Evolutionary conservation across 116 monocot species (phyloP).

Genomic region (Trichopus zeylanicus): DNA sequence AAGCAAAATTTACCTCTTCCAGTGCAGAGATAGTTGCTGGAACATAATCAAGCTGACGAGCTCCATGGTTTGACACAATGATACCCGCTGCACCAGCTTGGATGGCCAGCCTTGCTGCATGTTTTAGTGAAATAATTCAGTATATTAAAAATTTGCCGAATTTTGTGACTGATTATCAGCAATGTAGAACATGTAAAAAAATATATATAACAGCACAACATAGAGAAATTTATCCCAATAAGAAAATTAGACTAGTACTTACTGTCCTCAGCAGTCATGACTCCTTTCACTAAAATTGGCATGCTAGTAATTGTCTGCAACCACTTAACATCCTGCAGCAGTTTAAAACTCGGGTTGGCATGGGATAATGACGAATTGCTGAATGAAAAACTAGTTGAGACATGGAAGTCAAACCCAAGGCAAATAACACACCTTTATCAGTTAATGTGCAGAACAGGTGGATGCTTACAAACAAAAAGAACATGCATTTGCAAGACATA

Average conservation of each 20-base stretch:
- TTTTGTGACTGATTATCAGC: too few relatives aligned
- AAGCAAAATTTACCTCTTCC: conserved; percentile 60
- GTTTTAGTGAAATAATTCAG: too few relatives aligned
- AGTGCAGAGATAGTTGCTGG: conserved; percentile 75
- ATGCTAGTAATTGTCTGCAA: conserved; percentile 78
- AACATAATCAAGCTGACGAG: conserved; percentile 92
- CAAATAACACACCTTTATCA: too few relatives aligned
- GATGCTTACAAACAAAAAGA: too few relatives aligned
- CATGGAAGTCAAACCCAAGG: too few relatives aligned
- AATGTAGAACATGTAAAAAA: neutral
- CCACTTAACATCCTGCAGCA: conserved; percentile 77
- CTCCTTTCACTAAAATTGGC: conserved; percentile 83
- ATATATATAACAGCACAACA: neutral
- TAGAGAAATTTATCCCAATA: neutral
- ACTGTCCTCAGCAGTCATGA: conserved; percentile 86
- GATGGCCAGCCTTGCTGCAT: conserved; percentile 72
- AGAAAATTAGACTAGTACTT: conserved; percentile 11
- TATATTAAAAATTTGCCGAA: too few relatives aligned
- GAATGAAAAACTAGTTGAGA: too few relatives aligned
- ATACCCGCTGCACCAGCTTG: conserved; percentile 87
- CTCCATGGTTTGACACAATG: conserved; percentile 97
- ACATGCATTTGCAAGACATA: too few relatives aligned
- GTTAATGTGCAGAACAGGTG: too few relatives aligned
- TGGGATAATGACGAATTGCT: neutral
- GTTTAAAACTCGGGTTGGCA: neutral